A percentile compares a stretch with the other conserved stretches of the same genome.
phyloP scores from a whole-genome alignment of 495 filamentous ascomycete genomes.

The Penicillium odoratum region DNA sequence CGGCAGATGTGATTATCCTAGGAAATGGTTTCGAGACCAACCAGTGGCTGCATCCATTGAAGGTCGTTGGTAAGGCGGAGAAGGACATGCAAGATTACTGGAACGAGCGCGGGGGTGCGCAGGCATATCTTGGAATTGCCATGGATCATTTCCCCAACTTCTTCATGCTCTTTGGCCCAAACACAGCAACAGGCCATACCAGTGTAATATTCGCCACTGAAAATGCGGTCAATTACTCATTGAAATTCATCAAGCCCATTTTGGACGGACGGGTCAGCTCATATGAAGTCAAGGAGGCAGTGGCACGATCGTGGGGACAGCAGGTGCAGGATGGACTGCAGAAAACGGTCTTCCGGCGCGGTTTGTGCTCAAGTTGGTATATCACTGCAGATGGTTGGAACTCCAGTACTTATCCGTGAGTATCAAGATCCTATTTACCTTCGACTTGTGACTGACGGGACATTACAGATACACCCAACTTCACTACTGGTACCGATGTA shows the following conservation, averaged over 20 bases:
- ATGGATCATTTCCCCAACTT: constrained; percentile 69
- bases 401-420: constrained; percentile 59
- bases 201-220: constrained; percentile 62
- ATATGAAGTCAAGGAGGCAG: constrained; percentile 50
- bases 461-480: constrained; percentile 49
- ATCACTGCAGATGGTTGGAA: constrained; percentile 59
- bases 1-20: constrained; percentile 60
- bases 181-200: constrained; percentile 63
- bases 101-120: constrained; percentile 58
- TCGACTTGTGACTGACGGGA: neutral
- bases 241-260: constrained; percentile 46
- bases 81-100: constrained; percentile 54
- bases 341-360: constrained; percentile 52
- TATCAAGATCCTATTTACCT: neutral
- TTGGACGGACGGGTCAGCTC: constrained; percentile 40
- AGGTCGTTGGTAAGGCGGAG: constrained; percentile 45
- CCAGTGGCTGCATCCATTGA: constrained; percentile 38
- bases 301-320: constrained; percentile 53
- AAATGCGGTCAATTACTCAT: constrained; percentile 54
- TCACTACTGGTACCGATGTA: constrained; percentile 48
- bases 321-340: constrained; percentile 54
- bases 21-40: constrained; percentile 57
- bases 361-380: constrained; percentile 61
- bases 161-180: constrained; percentile 67
- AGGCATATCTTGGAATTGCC: constrained; percentile 63